phyloP scores from a whole-genome alignment of 805 yeast species.

The Candida sithepensis region DNA sequence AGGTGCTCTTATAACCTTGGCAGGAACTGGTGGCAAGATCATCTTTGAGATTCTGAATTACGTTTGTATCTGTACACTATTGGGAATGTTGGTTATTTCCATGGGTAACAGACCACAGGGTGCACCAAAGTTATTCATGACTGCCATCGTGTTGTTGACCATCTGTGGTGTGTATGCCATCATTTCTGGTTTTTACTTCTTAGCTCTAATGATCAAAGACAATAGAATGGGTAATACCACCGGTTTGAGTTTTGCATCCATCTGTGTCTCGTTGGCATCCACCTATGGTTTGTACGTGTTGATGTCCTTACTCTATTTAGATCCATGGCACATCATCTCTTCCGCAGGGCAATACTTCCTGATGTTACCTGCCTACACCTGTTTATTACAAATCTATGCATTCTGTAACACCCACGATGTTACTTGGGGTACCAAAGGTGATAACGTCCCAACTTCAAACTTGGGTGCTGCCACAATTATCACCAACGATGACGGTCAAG shows the following conservation, averaged over 20 bases:
- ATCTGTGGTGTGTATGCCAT: constrained; percentile 80
- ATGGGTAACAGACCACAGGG: constrained; percentile 99
- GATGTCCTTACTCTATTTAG: constrained; percentile 81
- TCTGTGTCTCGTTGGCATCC: constrained; percentile 79
- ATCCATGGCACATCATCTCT: constrained; percentile 94
- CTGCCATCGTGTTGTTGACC: constrained; percentile 68
- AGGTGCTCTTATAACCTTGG: constrained; percentile 68
- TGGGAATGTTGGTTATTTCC: constrained; percentile 86
- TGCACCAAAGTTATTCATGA: constrained; percentile 71
- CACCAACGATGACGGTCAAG: constrained; percentile 77
- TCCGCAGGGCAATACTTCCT: constrained; percentile 85
- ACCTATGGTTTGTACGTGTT: constrained; percentile 87
- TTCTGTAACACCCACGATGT: constrained; percentile 98
- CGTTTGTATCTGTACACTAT: constrained; percentile 73
- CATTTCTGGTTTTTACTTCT: constrained; percentile 78
- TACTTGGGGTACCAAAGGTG: constrained; percentile 99
- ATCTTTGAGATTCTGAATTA: constrained; percentile 84
- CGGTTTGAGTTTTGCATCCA: constrained; percentile 57
- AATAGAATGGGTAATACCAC: constrained; percentile 36
- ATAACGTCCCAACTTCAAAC: constrained; percentile 64
- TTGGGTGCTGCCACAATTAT: constrained; percentile 79
- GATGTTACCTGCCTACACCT: constrained; percentile 86
- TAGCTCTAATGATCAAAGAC: constrained; percentile 49
- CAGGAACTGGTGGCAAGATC: constrained; percentile 74
- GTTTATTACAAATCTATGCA: constrained; percentile 92